Conservation (phyloP, 352 stramenopile species). For the Globisporangium nunn region DNA sequence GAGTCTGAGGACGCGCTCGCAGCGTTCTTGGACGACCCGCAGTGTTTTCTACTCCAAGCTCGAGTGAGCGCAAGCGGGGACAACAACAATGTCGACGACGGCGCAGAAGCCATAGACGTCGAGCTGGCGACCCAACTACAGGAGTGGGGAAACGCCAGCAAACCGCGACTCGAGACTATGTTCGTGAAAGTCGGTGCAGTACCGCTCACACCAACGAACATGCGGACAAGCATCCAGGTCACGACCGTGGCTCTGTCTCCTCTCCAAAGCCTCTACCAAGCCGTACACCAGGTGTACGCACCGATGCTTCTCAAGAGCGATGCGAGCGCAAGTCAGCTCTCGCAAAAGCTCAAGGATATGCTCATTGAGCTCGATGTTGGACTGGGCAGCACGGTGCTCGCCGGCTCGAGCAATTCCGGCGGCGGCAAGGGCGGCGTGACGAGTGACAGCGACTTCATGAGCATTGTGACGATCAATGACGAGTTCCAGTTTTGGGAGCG, state of each 20-base stretch:
- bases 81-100: conserved; percentile 8
- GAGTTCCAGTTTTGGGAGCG: conserved; percentile 87
- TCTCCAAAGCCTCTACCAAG: conserved; percentile 74
- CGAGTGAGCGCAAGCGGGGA: conserved; percentile 10
- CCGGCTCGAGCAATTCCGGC: conserved; percentile 10
- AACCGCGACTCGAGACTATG: conserved; percentile 21
- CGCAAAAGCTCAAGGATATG: conserved; percentile 75
- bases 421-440: conserved; percentile 4
- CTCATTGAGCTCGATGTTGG: conserved; percentile 68
- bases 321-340: conserved; percentile 36
- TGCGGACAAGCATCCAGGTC: conserved; percentile 67
- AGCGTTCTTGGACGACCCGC: conserved; percentile 67
- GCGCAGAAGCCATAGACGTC: not conserved
- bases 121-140: conserved; percentile 28
- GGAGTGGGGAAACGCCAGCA: not conserved
- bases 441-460: conserved; percentile 40
- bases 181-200: conserved; percentile 55
- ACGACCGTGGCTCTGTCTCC: conserved; percentile 61
- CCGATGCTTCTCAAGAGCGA: conserved; percentile 61
- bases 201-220: conserved; percentile 57
- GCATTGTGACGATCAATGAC: conserved; percentile 79
- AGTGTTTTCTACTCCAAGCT: conserved; percentile 52
- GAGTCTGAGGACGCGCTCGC: conserved; percentile 39
- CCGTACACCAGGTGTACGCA: conserved; percentile 76
- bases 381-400: conserved; percentile 36